A percentile compares a stretch with the other conserved stretches of the same genome.
phyloP scores from a whole-genome alignment of 139 green algal species.

The Parachlorella kessleri region DNA sequence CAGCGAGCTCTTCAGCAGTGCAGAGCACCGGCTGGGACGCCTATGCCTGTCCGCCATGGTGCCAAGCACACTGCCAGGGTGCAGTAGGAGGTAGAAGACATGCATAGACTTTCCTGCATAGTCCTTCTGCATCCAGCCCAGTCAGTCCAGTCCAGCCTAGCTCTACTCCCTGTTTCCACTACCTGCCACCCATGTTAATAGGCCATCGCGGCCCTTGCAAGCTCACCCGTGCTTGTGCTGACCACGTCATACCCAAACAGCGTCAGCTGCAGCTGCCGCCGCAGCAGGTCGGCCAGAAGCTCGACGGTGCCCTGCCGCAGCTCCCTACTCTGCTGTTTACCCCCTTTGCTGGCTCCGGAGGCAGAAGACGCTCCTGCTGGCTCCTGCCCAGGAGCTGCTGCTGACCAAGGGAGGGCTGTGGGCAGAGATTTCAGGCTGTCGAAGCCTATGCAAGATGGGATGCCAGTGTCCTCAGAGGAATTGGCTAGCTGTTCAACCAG shows the following conservation, averaged over 20 bases:
- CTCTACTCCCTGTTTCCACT: too few species aligned
- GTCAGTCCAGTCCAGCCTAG: too few species aligned
- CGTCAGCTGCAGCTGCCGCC: slow-evolving; percentile 52
- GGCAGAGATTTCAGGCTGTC: slow-evolving; percentile 70
- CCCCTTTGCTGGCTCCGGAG: neutral
- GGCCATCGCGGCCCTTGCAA: too few species aligned
- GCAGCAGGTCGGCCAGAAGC: slow-evolving; percentile 41
- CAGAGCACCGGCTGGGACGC: too few species aligned
- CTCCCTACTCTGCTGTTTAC: too few species aligned
- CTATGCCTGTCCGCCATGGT: too few species aligned
- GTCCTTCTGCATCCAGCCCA: too few species aligned
- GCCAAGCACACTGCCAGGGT: too few species aligned
- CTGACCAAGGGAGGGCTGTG: slow-evolving; percentile 47
- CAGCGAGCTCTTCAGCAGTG: too few species aligned
- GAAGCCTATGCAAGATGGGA: slow-evolving; percentile 51
- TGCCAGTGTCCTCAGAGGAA: slow-evolving; percentile 5
- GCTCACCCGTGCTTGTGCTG: neutral
- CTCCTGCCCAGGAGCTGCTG: neutral
- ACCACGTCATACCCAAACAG: slow-evolving; percentile 81
- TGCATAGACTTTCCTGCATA: too few species aligned
- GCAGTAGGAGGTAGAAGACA: too few species aligned
- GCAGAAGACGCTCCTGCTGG: neutral
- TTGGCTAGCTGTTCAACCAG: neutral
- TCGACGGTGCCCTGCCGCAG: slow-evolving; percentile 38
- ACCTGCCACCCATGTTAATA: too few species aligned